Evolutionary conservation across 2,329 filamentous ascomycete species (phyloP).

Genomic region (Nothophaeocryptopus gaeumannii): DNA sequence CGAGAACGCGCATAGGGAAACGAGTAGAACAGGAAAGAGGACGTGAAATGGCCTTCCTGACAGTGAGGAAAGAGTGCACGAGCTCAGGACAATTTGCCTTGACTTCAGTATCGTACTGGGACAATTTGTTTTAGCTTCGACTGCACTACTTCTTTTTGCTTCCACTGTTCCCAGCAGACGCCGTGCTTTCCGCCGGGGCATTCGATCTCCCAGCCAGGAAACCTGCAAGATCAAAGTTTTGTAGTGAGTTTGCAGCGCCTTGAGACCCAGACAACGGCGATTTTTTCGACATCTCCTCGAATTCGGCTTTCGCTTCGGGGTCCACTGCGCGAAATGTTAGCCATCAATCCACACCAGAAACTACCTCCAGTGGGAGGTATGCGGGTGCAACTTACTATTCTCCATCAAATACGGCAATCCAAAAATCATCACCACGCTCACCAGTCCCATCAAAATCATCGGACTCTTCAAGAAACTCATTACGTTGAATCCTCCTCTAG

Average conservation of each 20-base stretch:
- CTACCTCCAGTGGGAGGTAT: background rate
- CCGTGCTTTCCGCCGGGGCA: slow-evolving; percentile 9
- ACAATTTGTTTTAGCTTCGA: too few species aligned
- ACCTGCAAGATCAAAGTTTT: slow-evolving; percentile 65
- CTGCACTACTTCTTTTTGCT: slow-evolving; percentile 19
- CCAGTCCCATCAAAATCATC: slow-evolving; percentile 89
- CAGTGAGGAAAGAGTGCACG: too few species aligned
- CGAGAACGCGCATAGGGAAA: too few species aligned
- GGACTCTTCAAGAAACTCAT: slow-evolving; percentile 84
- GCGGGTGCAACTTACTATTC: slow-evolving; percentile 62
- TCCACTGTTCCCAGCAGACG: slow-evolving; percentile 11
- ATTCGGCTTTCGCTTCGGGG: slow-evolving; percentile 89
- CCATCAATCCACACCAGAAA: background rate
- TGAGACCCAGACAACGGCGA: slow-evolving; percentile 54
- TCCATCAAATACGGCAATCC: slow-evolving; percentile 95
- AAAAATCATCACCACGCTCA: slow-evolving; percentile 78
- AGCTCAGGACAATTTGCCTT: too few species aligned
- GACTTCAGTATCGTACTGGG: too few species aligned
- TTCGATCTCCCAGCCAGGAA: slow-evolving; percentile 61
- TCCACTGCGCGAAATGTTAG: slow-evolving; percentile 66
- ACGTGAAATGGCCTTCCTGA: too few species aligned
- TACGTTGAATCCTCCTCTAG: slow-evolving; percentile 64
- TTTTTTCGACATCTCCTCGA: slow-evolving; percentile 82
- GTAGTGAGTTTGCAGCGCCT: slow-evolving; percentile 52
- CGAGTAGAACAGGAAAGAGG: too few species aligned